These are phyloP conservation scores for Lecanicillium sp. DNA, from an alignment of 2,329 filamentous ascomycete species.

Conservation along the genomic window DNA sequence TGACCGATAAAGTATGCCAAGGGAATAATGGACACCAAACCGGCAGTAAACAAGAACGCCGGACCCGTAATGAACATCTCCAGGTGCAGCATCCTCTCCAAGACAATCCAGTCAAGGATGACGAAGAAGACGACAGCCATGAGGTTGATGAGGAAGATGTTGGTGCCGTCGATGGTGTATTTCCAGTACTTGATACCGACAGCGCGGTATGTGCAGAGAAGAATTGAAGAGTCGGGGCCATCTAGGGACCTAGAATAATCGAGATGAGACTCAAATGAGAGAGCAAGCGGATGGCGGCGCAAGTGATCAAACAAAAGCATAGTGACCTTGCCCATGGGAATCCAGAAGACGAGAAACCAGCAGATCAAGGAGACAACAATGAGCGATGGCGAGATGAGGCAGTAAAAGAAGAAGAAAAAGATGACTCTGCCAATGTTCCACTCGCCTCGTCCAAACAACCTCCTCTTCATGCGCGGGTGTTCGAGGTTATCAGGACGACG, in stretches of 20 bases:
- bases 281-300: slow-evolving; percentile 81
- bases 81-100: slow-evolving; percentile 62
- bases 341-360: slow-evolving; percentile 96
- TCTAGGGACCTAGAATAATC: slow-evolving; percentile 65
- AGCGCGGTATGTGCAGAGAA: slow-evolving; percentile 94
- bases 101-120: slow-evolving; percentile 84
- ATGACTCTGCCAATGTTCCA: slow-evolving; percentile 94
- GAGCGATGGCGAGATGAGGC: slow-evolving; percentile 78
- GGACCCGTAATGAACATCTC: slow-evolving; percentile 72
- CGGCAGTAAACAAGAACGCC: slow-evolving; percentile 78
- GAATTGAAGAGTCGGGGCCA: slow-evolving; percentile 72
- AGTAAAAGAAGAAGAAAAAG: slow-evolving; percentile 96
- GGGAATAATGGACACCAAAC: slow-evolving; percentile 87
- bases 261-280: slow-evolving; percentile 87
- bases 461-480: slow-evolving; percentile 56
- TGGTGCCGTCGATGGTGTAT: slow-evolving; percentile 96
- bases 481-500: slow-evolving; percentile 44
- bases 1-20: slow-evolving; percentile 98
- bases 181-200: slow-evolving; percentile 97
- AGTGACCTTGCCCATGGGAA: slow-evolving; percentile 96
- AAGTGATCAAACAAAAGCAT: slow-evolving; percentile 86
- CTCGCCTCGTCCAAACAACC: slow-evolving; percentile 88
- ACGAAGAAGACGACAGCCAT: slow-evolving; percentile 90
- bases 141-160: slow-evolving; percentile 97
- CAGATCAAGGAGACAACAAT: slow-evolving; percentile 82